These are phyloP conservation scores for Jaltomata sinuosa DNA, from an alignment of 257 asterid genomes.

Conservation along the genomic window DNA sequence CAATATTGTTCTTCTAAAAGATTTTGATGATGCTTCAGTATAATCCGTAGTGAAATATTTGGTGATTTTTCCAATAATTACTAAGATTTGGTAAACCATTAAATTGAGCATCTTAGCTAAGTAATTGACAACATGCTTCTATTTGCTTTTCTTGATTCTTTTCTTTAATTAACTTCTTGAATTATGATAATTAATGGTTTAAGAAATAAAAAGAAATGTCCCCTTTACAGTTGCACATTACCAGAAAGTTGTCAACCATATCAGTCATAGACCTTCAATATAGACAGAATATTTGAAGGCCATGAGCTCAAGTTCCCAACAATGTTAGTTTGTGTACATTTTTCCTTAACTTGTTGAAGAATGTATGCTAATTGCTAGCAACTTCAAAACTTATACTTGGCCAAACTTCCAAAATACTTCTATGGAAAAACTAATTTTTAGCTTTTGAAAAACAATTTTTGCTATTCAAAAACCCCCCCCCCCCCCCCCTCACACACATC, in stretches of 20 bases:
- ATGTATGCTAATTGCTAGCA: no score
- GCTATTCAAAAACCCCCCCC: no score
- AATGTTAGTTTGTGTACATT: background rate
- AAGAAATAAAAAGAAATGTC: no score
- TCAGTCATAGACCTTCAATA: background rate
- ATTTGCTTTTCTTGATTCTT: background rate
- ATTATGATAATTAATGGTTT: no score
- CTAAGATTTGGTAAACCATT: background rate
- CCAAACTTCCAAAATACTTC: no score
- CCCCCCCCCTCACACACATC: no score
- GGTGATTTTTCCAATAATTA: background rate
- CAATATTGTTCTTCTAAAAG: background rate
- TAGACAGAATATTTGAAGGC: background rate
- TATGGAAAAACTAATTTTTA: no score
- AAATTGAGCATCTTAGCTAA: background rate
- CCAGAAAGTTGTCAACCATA: background rate
- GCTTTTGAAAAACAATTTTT: no score
- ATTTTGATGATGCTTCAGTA: background rate
- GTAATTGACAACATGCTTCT: background rate
- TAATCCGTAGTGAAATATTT: background rate
- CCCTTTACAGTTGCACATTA: background rate
- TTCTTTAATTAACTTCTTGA: background rate
- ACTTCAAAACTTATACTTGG: no score
- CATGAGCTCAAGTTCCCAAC: background rate
- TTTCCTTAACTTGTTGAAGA: background rate